phyloP scores from a whole-genome alignment of 2,329 filamentous ascomycete species.

The Penicillium sp. region DNA sequence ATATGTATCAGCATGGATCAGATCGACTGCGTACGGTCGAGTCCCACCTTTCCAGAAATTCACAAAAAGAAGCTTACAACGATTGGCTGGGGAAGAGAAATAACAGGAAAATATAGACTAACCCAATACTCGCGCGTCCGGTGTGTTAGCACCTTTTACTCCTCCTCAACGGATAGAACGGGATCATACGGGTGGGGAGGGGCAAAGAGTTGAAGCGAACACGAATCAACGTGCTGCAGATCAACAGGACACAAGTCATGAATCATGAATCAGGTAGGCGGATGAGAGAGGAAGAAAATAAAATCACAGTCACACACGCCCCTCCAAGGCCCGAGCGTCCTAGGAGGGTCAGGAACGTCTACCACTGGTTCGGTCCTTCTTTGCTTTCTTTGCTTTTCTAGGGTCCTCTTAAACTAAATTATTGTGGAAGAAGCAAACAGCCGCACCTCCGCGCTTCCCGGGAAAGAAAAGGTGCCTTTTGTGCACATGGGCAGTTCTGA shows the following conservation, averaged over 20 bases:
- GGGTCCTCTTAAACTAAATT: neutral
- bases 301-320: conserved; percentile 5
- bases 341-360: conserved; percentile 25
- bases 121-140: conserved; percentile 10
- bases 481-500: conserved; percentile 16
- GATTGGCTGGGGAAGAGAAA: neutral
- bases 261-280: too few relatives aligned
- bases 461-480: conserved; percentile 5
- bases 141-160: too few relatives aligned
- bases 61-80: too few relatives aligned
- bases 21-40: too few relatives aligned
- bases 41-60: too few relatives aligned
- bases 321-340: conserved; percentile 17
- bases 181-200: neutral
- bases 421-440: neutral
- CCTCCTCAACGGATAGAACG: neutral
- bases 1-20: too few relatives aligned
- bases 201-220: too few relatives aligned
- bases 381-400: neutral
- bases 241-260: neutral
- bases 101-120: conserved; percentile 5
- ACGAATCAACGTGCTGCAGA: neutral
- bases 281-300: neutral
- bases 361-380: conserved; percentile 27
- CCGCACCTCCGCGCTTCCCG: conserved; percentile 10